phyloP scores from a whole-genome alignment of 768 basidiomycete species.

The Rhizopogon roseolus region DNA sequence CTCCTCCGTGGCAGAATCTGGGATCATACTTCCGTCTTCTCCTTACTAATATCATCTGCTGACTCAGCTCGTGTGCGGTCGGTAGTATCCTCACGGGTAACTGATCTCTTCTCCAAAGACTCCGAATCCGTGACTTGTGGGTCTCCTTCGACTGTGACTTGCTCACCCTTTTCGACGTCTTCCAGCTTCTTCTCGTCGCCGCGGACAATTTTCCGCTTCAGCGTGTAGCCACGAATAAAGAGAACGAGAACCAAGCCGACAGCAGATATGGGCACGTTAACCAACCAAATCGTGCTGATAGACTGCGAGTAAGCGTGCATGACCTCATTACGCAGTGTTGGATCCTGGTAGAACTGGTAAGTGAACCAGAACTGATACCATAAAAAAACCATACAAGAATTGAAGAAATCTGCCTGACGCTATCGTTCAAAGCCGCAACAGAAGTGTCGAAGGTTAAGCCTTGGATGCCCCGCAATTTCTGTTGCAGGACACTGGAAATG shows the following conservation, averaged over 20 bases:
- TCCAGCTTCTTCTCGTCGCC: conserved; percentile 8
- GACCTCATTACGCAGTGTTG: conserved; percentile 23
- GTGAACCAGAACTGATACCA: not conserved
- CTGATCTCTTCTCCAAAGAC: not conserved
- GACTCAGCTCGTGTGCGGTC: too few species aligned
- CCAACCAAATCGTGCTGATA: conserved; percentile 36
- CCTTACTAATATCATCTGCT: too few species aligned
- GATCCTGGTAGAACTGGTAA: conserved; percentile 17
- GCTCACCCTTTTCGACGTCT: conserved; percentile 26
- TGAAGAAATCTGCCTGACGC: conserved; percentile 38
- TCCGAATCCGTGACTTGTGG: not conserved
- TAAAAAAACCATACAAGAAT: conserved; percentile 17
- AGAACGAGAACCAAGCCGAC: conserved; percentile 28
- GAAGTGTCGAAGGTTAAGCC: conserved; percentile 34
- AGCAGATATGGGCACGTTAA: conserved; percentile 27
- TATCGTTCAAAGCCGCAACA: conserved; percentile 39
- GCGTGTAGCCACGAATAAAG: conserved; percentile 31
- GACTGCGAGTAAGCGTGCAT: conserved; percentile 33
- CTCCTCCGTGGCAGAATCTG: too few species aligned
- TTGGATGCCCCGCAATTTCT: conserved; percentile 10
- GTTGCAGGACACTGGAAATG: conserved; percentile 46
- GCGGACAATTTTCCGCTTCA: conserved; percentile 23
- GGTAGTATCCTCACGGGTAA: too few species aligned
- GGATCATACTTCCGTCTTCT: too few species aligned
- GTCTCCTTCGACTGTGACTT: not conserved